phyloP scores from a whole-genome alignment of 2,329 filamentous ascomycete species.

The Penicillium sp. region DNA sequence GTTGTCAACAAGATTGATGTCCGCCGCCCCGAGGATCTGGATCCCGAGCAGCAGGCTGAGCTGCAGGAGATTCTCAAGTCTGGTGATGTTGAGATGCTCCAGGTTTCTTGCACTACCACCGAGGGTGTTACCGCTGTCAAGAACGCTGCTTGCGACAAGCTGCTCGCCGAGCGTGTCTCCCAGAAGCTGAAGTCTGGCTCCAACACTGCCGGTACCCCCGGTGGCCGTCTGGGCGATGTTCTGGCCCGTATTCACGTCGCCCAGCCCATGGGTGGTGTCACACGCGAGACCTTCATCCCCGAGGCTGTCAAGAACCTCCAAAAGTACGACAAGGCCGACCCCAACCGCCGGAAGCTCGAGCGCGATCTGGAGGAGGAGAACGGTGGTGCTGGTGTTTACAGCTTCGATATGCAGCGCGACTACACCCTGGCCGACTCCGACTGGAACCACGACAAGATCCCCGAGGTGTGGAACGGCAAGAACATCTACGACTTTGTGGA shows the following conservation, averaged over 20 bases:
- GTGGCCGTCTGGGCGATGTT: constrained; percentile 84
- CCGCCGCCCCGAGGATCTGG: constrained; percentile 82
- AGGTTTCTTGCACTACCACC: constrained; percentile 92
- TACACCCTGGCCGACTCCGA: constrained; percentile 86
- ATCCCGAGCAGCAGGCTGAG: constrained; percentile 76
- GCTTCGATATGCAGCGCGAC: constrained; percentile 86
- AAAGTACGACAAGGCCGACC: constrained; percentile 91
- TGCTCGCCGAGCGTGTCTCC: constrained; percentile 90
- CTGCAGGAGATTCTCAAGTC: constrained; percentile 81
- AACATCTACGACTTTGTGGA: constrained; percentile 98
- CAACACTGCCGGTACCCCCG: constrained; percentile 76
- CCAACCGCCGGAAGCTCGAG: constrained; percentile 78
- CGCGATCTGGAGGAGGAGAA: constrained; percentile 90
- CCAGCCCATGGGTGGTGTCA: constrained; percentile 81
- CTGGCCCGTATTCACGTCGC: constrained; percentile 96
- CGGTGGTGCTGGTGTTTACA: constrained; percentile 94
- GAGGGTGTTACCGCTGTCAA: constrained; percentile 95
- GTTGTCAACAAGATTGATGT: constrained; percentile 99
- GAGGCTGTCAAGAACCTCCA: constrained; percentile 78
- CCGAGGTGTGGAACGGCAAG: constrained; percentile 91
- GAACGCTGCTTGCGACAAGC: constrained; percentile 89
- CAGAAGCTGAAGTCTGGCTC: constrained; percentile 93
- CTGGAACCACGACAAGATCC: constrained; percentile 96
- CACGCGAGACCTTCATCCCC: constrained; percentile 84
- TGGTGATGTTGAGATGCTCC: constrained; percentile 88